Base-by-base conservation (phyloP, 306 rosid species). In the Cucumis hystrix region DNA sequence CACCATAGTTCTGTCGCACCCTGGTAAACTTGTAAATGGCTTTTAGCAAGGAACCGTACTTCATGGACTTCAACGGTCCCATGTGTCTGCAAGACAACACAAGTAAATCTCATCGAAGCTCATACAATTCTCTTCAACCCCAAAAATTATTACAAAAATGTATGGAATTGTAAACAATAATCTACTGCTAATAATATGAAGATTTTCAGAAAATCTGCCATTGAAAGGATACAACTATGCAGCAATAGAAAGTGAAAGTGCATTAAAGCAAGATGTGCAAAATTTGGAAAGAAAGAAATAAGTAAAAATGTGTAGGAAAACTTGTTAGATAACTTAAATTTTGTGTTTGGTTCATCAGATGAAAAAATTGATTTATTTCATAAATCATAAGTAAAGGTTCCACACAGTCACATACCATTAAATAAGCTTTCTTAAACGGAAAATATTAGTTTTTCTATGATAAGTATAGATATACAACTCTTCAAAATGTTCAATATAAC, bases 1-100 rank as follows among this genome's bases (percentile, higher is more conserved):
- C 86, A 93, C 97, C 97, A 72, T 86, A 90, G 76, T 91, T 91
- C 77, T 93, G 97, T 79, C 74, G 86, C 82, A 93, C 91, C 73
- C 58, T 86, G 43, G 90, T 79, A 85, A 83, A 93, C 78, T 75
- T 87, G 83, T 82, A 86, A 79, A 91, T 90, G 79, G 93, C 87
- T 78, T 90, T 90, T n/a, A 87, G 49, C 49, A 93, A 84, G 77
- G 94, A 91, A 39, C 97, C 95, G n/a, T 87, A 75, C 78, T 82
- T 91, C 95, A 89, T 77, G 79, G 76, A 83, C 70, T 86, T 82
- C 86, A 93, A 76, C 9, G 92, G 75, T 75, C 98, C 96, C 96
- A 93, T 93, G 72, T 93, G 97, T 79, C 97, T 90, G 87, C 66
- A 82, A 71, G 51, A 60, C 35, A 79, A 78, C 33, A 72, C 15